These are phyloP conservation scores for Botrytis tulipae DNA, from an alignment of 2,329 filamentous ascomycete species.

Conservation along the genomic window DNA sequence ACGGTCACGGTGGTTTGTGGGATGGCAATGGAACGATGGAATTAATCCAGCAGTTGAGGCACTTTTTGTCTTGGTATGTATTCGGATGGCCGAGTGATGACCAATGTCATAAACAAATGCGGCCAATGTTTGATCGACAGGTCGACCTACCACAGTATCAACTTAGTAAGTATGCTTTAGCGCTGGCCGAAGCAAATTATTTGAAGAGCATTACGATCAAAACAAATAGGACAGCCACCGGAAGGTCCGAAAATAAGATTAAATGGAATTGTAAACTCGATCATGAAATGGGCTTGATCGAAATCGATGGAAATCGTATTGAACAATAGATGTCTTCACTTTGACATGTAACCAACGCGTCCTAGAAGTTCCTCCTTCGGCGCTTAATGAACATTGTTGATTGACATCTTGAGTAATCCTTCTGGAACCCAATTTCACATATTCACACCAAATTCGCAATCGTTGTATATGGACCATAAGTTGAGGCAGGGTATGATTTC, in stretches of 20 bases:
- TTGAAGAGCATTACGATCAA: background rate
- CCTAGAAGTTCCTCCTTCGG: background rate
- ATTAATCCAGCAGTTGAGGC: background rate
- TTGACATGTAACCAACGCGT: background rate
- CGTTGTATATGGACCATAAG: background rate
- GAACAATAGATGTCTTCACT: background rate
- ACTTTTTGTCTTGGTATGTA: background rate
- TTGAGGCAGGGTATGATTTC: conserved; percentile 19
- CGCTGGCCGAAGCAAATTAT: background rate
- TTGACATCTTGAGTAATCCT: conserved; percentile 6
- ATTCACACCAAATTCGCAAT: conserved; percentile 13
- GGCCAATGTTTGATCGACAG: background rate
- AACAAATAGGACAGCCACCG: background rate
- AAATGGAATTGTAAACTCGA: background rate
- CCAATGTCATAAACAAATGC: background rate
- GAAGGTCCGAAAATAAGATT: background rate
- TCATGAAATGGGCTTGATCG: background rate
- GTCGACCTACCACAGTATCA: background rate
- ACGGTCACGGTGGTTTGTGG: background rate
- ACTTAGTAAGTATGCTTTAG: background rate
- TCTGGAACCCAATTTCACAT: background rate
- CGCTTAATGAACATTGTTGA: conserved; percentile 5
- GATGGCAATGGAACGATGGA: background rate
- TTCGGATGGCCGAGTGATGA: background rate
- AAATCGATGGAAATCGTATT: background rate